phyloP scores from a whole-genome alignment of 2,329 filamentous ascomycete species.

The Beauveria scarabaeidicola region DNA sequence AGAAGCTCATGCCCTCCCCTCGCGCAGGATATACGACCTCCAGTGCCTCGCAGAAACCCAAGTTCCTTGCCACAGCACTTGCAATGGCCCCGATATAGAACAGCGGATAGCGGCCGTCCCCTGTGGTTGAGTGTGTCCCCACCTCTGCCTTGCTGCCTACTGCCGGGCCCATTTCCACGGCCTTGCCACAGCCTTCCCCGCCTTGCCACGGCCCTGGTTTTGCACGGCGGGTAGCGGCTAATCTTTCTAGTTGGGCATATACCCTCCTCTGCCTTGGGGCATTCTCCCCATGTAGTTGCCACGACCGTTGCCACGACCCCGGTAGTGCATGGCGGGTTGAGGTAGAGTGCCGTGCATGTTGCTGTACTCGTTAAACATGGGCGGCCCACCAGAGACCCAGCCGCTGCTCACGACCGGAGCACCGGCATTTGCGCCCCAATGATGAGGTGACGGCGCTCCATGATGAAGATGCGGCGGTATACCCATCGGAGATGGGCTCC shows the following conservation, averaged over 20 bases:
- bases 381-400: background rate
- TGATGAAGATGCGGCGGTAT: constrained; percentile 3
- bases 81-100: too few species aligned
- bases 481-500: background rate
- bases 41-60: too few species aligned
- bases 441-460: background rate
- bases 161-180: background rate
- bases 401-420: constrained; percentile 6
- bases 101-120: too few species aligned
- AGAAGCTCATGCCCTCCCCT: too few species aligned
- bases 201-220: background rate
- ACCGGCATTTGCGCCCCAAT: background rate
- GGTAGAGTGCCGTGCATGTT: background rate
- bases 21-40: too few species aligned
- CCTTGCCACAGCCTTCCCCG: too few species aligned
- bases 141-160: background rate
- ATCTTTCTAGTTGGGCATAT: background rate
- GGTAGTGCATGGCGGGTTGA: background rate
- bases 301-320: background rate
- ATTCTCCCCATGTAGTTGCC: background rate
- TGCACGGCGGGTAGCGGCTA: background rate
- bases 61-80: too few species aligned
- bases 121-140: too few species aligned
- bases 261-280: background rate
- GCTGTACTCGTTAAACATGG: constrained; percentile 3